These are phyloP conservation scores for Xylaria castorea DNA, from an alignment of 495 filamentous ascomycete genomes.

Conservation along the genomic window DNA sequence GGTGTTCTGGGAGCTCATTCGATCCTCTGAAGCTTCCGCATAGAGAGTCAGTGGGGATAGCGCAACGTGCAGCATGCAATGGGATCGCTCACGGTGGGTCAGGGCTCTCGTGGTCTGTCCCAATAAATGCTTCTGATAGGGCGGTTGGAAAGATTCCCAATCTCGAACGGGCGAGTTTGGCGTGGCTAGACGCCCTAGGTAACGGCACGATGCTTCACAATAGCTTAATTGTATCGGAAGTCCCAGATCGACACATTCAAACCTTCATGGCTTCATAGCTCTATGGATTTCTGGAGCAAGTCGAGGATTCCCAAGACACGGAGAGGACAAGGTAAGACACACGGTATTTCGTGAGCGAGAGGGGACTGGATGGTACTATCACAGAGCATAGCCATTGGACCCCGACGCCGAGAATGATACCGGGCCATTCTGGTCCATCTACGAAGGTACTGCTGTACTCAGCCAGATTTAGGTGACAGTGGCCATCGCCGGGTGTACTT, in stretches of 20 bases:
- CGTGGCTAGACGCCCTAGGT: slow-evolving; percentile 43
- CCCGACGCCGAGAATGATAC: slow-evolving; percentile 11
- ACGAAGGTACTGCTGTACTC: not conserved
- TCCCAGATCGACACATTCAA: slow-evolving; percentile 35
- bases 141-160: slow-evolving; percentile 36
- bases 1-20: slow-evolving; percentile 42
- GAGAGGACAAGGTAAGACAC: slow-evolving; percentile 7
- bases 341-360: not conserved
- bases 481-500: not conserved
- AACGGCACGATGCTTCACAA: slow-evolving; percentile 20
- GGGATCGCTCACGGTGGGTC: slow-evolving; percentile 41
- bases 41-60: slow-evolving; percentile 42
- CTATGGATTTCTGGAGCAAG: slow-evolving; percentile 28
- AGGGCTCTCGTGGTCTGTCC: slow-evolving; percentile 32
- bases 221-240: slow-evolving; percentile 32
- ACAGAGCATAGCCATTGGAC: slow-evolving; percentile 1
- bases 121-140: slow-evolving; percentile 40
- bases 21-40: slow-evolving; percentile 49
- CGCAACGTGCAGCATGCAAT: slow-evolving; percentile 38
- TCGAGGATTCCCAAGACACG: slow-evolving; percentile 19
- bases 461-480: slow-evolving; percentile 3
- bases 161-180: slow-evolving; percentile 38
- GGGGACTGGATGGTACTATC: not conserved
- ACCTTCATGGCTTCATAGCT: slow-evolving; percentile 23
- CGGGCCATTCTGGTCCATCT: not conserved